These are phyloP conservation scores for Teratosphaeria viscida DNA, from an alignment of 2,329 filamentous ascomycete species.

Conservation along the genomic window DNA sequence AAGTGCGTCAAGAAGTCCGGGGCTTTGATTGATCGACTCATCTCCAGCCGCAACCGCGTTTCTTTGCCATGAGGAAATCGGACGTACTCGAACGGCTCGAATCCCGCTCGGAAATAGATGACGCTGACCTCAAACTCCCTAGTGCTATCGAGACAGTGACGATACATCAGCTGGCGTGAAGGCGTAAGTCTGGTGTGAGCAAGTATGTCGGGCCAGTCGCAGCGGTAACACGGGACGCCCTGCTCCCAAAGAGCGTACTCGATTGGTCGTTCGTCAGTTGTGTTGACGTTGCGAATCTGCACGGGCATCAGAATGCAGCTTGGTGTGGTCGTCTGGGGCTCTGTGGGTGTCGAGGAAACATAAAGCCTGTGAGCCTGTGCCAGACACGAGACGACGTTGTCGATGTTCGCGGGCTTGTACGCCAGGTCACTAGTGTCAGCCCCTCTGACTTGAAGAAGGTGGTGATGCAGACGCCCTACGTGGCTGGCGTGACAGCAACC, in stretches of 20 bases:
- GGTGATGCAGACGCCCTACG: constrained; percentile 33
- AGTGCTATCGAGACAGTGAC: constrained; percentile 12
- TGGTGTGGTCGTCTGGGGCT: not conserved
- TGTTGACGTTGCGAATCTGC: constrained; percentile 31
- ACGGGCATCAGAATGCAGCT: constrained; percentile 33
- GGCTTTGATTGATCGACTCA: constrained; percentile 35
- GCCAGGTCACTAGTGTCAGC: not conserved
- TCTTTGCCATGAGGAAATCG: constrained; percentile 14
- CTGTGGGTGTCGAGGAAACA: not conserved
- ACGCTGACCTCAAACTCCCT: constrained; percentile 30
- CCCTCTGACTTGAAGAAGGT: constrained; percentile 16
- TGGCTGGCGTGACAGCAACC: constrained; percentile 32
- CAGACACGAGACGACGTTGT: constrained; percentile 1
- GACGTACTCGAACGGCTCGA: constrained; percentile 31
- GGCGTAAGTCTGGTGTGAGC: constrained; percentile 21
- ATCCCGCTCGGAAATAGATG: constrained; percentile 35
- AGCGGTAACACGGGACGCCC: constrained; percentile 24
- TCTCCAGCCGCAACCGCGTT: constrained; percentile 28
- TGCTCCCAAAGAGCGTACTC: constrained; percentile 1
- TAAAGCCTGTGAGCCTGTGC: not conserved
- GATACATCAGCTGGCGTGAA: constrained; percentile 28
- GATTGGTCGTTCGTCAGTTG: constrained; percentile 1
- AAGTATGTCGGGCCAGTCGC: constrained; percentile 27
- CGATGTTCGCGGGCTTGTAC: constrained; percentile 3
- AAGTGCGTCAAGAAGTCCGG: constrained; percentile 33